These are phyloP conservation scores for Trametes sp. DNA, from an alignment of 1,284 basidiomycete species.

Conservation along the genomic window DNA sequence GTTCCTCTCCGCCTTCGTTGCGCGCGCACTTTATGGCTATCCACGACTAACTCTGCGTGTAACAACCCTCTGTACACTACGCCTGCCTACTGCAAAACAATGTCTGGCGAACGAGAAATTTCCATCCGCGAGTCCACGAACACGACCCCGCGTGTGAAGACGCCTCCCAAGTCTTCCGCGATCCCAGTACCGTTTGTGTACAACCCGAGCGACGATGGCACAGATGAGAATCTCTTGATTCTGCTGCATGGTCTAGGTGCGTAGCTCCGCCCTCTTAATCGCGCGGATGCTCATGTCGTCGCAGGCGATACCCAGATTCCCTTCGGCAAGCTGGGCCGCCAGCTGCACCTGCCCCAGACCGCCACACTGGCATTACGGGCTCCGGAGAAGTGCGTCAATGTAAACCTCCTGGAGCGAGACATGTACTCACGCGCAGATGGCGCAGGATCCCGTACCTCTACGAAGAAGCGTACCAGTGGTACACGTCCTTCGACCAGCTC, in stretches of 20 bases:
- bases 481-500: slow-evolving; percentile 80
- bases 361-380: slow-evolving; percentile 84
- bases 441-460: slow-evolving; percentile 83
- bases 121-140: slow-evolving; percentile 22
- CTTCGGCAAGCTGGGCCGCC: slow-evolving; percentile 77
- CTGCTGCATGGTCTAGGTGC: slow-evolving; percentile 88
- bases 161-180: slow-evolving; percentile 52
- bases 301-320: slow-evolving; percentile 84
- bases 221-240: slow-evolving; percentile 87
- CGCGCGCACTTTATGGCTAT: not conserved
- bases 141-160: slow-evolving; percentile 54
- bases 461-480: slow-evolving; percentile 88
- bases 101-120: slow-evolving; percentile 28
- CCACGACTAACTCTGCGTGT: not conserved
- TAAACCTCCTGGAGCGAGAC: not conserved
- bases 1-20: not conserved
- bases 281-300: not conserved
- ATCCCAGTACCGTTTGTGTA: slow-evolving; percentile 71
- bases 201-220: slow-evolving; percentile 75
- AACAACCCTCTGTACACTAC: not conserved
- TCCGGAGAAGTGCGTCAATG: slow-evolving; percentile 65
- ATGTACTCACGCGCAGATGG: not conserved
- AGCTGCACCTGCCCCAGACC: slow-evolving; percentile 86
- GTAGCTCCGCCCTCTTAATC: slow-evolving; percentile 31
- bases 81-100: not conserved